Base-by-base conservation (phyloP, 2,329 filamentous ascomycete species). In the Aspergillus viridinutans region DNA sequence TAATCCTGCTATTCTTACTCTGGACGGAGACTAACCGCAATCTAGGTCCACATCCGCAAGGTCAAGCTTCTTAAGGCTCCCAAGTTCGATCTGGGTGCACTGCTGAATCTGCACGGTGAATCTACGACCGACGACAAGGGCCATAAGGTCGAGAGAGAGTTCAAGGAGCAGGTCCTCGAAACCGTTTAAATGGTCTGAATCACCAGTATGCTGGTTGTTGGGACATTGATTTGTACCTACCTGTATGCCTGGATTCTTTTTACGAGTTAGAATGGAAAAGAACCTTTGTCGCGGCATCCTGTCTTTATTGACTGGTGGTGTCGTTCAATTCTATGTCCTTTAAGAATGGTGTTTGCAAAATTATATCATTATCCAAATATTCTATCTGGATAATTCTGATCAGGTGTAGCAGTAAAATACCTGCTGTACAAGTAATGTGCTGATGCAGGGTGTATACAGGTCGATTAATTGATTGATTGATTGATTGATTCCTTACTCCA, bases 41-140 rank as follows among this genome's bases (percentile, higher is more conserved):
- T 63, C 9, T 71, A 97, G 92, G 92, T 97, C 75, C 94, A 99
- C 85, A 96, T 99, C 81, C 92, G 94, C 82, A 99, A 99, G 88
- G 93, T 99, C 76, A 99, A 99, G 89, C 90, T 99, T 71, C 85
- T 99, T 72, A 99, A 99, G 89, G 81, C 88, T 68, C 94, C 94
- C 76, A 99, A 99, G 86, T 97, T 99, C 84, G 94, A 99, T 77
- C 89, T 99, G 67, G 94, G 94, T 81, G 89, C 90, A 72, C 87
- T 99, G 70, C 89, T 99, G 80, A 89, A 89, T 79, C 89, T 99
- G 73, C 94, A 99, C 84, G 94, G 94, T 81, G 94, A 99, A 86
- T 95, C 92, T 63, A 88, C 86, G 75, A 92, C 90, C 72, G 92
- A 97, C 77, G 94, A 99, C 82, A 87, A 92, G 78, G 94, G 94